Conservation (phyloP, 108 stramenopile genomes). For the Pseudonitzschia multiseries region DNA sequence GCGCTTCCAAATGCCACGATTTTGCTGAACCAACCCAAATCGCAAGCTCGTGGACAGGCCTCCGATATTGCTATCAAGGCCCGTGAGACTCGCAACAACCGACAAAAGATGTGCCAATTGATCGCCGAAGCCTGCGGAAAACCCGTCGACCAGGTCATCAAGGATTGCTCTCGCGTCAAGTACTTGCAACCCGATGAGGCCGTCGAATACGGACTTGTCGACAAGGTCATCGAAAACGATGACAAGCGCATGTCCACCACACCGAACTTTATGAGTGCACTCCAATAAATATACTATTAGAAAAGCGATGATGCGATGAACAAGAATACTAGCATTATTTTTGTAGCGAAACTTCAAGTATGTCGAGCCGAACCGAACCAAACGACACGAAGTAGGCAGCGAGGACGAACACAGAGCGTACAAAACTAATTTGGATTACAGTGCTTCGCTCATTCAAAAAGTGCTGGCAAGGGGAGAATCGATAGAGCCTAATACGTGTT, state of each 20-base stretch:
- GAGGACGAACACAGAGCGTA: too few species aligned
- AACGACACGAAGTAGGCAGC: too few species aligned
- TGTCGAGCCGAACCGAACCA: not conserved
- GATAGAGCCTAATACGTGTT: too few species aligned
- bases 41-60: slow-evolving; percentile 93
- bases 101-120: slow-evolving; percentile 86
- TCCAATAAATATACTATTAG: not conserved
- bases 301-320: not conserved
- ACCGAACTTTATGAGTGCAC: slow-evolving; percentile 64
- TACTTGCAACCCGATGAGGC: slow-evolving; percentile 97
- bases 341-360: not conserved
- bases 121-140: slow-evolving; percentile 91
- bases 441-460: too few species aligned
- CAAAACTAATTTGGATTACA: too few species aligned
- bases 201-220: slow-evolving; percentile 95
- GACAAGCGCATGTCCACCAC: slow-evolving; percentile 67
- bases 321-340: not conserved
- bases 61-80: slow-evolving; percentile 98
- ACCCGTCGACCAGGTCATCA: slow-evolving; percentile 82
- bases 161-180: slow-evolving; percentile 90
- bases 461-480: too few species aligned
- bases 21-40: slow-evolving; percentile 92
- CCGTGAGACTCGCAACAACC: slow-evolving; percentile 87
- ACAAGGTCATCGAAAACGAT: slow-evolving; percentile 81
- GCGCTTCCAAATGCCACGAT: slow-evolving; percentile 95